phyloP scores from a whole-genome alignment of 1,139 yeast genomes.

The Debaryomyces udenii region DNA sequence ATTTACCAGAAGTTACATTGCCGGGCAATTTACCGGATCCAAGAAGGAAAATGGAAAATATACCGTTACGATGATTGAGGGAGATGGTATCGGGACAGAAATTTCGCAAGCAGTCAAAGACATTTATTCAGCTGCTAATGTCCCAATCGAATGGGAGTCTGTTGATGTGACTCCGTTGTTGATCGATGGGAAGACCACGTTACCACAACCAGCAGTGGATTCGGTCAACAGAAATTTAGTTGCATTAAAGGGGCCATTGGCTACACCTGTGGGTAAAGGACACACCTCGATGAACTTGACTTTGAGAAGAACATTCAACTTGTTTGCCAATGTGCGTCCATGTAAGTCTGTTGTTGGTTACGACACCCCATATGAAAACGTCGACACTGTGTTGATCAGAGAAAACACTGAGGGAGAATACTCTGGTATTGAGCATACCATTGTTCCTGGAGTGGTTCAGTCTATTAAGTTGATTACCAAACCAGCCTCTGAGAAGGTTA shows the following conservation, averaged over 20 bases:
- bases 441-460: constrained; percentile 98
- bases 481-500: constrained; percentile 94
- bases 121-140: constrained; percentile 89
- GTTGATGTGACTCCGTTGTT: constrained; percentile 95
- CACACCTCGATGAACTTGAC: constrained; percentile 97
- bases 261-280: constrained; percentile 98
- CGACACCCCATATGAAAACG: constrained; percentile 92
- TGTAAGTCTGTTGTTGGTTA: constrained; percentile 92
- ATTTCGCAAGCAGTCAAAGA: constrained; percentile 91
- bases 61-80: constrained; percentile 94
- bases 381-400: constrained; percentile 94
- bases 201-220: constrained; percentile 90
- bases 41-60: constrained; percentile 66
- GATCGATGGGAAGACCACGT: constrained; percentile 90
- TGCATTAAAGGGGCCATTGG: constrained; percentile 96
- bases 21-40: constrained; percentile 54
- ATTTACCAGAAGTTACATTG: constrained; percentile 49
- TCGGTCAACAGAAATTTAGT: constrained; percentile 91
- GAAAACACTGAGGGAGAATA: constrained; percentile 99
- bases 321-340: constrained; percentile 97
- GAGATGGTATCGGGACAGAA: constrained; percentile 98
- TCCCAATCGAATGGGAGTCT: constrained; percentile 96
- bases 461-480: constrained; percentile 96
- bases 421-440: constrained; percentile 98
- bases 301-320: constrained; percentile 92